Evolutionary conservation across 768 basidiomycete species (phyloP).

Genomic region (Trametes elegans): DNA sequence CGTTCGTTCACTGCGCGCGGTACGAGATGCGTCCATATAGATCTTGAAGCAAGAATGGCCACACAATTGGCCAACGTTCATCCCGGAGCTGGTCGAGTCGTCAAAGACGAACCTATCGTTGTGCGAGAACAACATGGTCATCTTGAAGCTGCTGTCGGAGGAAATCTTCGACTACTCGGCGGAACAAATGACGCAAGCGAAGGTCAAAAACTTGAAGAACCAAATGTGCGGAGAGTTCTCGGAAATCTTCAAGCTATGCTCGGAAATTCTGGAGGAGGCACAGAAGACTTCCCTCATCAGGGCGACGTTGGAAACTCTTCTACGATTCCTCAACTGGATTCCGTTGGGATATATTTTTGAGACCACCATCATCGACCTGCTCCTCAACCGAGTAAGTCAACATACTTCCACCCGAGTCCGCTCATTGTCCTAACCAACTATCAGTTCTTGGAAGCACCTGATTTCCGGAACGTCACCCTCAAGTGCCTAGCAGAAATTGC

Average conservation of each 20-base stretch:
- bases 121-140: conserved; percentile 99
- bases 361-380: conserved; percentile 92
- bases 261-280: conserved; percentile 96
- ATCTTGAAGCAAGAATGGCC: conserved; percentile 99
- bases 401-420: conserved; percentile 9
- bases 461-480: conserved; percentile 95
- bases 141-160: conserved; percentile 94
- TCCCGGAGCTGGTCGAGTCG: conserved; percentile 94
- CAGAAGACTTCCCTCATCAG: conserved; percentile 93
- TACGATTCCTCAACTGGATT: conserved; percentile 98
- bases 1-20: background rate
- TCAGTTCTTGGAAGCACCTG: conserved; percentile 93
- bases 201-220: conserved; percentile 96
- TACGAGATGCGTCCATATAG: conserved; percentile 39
- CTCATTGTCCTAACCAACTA: conserved; percentile 14
- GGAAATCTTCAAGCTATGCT: conserved; percentile 97
- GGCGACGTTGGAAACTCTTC: conserved; percentile 90
- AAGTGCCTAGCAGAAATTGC: conserved; percentile 98
- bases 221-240: conserved; percentile 97
- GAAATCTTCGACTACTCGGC: conserved; percentile 99
- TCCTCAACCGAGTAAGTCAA: conserved; percentile 78
- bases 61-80: conserved; percentile 98
- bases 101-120: conserved; percentile 94
- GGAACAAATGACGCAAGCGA: conserved; percentile 97
- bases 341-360: conserved; percentile 99